Conservation (phyloP, 495 filamentous ascomycete species). For the Talaromyces trachyspermus region DNA sequence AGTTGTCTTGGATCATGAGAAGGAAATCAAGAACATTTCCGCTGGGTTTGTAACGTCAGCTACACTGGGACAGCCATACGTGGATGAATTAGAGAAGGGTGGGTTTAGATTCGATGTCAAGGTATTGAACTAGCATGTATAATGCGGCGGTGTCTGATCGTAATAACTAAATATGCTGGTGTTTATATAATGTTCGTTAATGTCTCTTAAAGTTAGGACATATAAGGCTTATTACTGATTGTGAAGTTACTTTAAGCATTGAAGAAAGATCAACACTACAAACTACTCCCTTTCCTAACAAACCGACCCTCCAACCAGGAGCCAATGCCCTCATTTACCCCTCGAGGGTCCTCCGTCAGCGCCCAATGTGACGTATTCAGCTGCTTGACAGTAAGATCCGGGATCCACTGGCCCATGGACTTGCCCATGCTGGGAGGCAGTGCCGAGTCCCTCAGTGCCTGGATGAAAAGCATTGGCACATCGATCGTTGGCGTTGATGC, state of each 20-base stretch:
- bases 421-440: constrained; percentile 58
- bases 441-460: constrained; percentile 59
- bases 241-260: too few species aligned
- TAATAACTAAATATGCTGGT: too few species aligned
- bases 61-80: constrained; percentile 67
- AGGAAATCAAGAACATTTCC: constrained; percentile 47
- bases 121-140: constrained; percentile 24
- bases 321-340: constrained; percentile 42
- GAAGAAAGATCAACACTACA: too few species aligned
- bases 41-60: constrained; percentile 78
- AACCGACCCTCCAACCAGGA: constrained; percentile 41
- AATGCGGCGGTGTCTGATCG: too few species aligned
- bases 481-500: constrained; percentile 40
- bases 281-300: constrained; percentile 13
- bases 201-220: too few species aligned
- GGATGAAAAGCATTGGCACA: constrained; percentile 67
- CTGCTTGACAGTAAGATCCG: constrained; percentile 49
- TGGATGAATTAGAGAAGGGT: constrained; percentile 58
- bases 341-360: constrained; percentile 54
- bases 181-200: too few species aligned
- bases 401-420: constrained; percentile 59
- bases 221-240: too few species aligned
- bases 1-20: constrained; percentile 57
- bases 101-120: constrained; percentile 56
- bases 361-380: constrained; percentile 66